Percentiles rank a stretch among this genome's conserved stretches.
phyloP scores from a whole-genome alignment of 1,284 basidiomycete genomes.

The Trametes pubescens region DNA sequence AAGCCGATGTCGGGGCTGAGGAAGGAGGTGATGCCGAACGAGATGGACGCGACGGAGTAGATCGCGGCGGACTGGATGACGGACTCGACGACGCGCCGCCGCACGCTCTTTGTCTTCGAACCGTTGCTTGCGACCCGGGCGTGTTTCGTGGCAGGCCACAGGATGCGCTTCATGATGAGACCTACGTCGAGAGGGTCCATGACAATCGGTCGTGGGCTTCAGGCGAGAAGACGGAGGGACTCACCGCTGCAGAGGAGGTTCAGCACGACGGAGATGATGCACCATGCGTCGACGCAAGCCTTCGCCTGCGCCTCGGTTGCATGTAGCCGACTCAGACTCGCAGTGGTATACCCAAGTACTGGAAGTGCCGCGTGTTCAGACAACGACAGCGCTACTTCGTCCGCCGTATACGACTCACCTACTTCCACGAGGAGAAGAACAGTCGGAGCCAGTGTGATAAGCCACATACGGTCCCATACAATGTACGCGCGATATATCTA shows the following conservation, averaged over 20 bases:
- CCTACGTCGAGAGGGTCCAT: no score
- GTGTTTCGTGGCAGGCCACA: conserved; percentile 17
- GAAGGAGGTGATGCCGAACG: conserved; percentile 27
- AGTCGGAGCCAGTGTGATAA: conserved; percentile 1
- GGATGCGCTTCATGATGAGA: conserved; percentile 28
- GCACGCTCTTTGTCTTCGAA: conserved; percentile 15
- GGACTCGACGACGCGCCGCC: conserved; percentile 27
- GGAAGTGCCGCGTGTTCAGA: background rate
- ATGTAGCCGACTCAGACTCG: background rate
- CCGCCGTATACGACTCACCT: conserved; percentile 6
- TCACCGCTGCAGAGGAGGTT: conserved; percentile 20
- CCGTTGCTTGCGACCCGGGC: background rate
- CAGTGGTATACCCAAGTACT: conserved; percentile 20
- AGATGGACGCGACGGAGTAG: conserved; percentile 27
- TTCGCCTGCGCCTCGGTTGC: conserved; percentile 9
- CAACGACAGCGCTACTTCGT: background rate
- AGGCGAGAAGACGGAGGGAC: background rate
- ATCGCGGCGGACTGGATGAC: conserved; percentile 31
- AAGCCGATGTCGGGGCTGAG: conserved; percentile 28
- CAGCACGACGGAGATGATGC: conserved; percentile 20
- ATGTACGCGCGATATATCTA: conserved; percentile 30
- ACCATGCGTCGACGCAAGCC: conserved; percentile 17
- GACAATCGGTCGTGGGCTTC: no score
- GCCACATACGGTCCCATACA: conserved; percentile 29
- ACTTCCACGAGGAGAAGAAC: conserved; percentile 8